Conservation (phyloP, 2,329 filamentous ascomycete genomes). For the Thelonectria discophora region DNA sequence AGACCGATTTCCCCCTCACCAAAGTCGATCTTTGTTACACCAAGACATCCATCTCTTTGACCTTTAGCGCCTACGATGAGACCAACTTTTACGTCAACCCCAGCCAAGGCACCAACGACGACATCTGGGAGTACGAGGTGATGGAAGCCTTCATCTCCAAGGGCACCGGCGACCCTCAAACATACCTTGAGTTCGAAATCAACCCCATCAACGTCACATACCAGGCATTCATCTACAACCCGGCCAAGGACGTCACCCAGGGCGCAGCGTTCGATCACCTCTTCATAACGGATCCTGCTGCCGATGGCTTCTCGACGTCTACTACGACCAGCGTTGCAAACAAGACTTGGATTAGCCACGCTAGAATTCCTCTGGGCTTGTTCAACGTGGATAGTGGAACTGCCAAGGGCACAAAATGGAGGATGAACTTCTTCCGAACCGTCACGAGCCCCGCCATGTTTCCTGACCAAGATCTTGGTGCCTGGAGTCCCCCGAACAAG, state of each 20-base stretch:
- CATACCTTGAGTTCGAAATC: conserved; percentile 61
- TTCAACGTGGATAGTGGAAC: conserved; percentile 58
- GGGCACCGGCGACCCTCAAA: conserved; percentile 56
- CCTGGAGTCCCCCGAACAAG: conserved; percentile 56
- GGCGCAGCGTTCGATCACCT: conserved; percentile 56
- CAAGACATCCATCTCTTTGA: conserved; percentile 49
- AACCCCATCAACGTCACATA: conserved; percentile 61
- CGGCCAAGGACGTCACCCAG: conserved; percentile 53
- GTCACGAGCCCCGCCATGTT: conserved; percentile 53
- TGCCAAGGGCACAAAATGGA: conserved; percentile 56
- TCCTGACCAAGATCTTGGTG: conserved; percentile 55
- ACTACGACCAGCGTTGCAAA: conserved; percentile 51
- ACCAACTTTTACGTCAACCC: conserved; percentile 57
- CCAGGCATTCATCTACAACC: conserved; percentile 62
- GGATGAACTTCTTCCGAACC: conserved; percentile 63
- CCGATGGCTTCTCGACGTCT: conserved; percentile 52
- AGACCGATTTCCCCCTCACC: conserved; percentile 53
- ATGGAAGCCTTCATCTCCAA: conserved; percentile 60
- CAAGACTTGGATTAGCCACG: conserved; percentile 53
- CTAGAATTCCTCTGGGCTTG: conserved; percentile 55
- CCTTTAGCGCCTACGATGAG: conserved; percentile 57
- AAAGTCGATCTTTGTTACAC: conserved; percentile 59
- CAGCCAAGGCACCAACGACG: conserved; percentile 54
- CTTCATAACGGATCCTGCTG: conserved; percentile 51
- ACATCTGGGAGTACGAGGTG: conserved; percentile 60